A percentile compares a stretch with the other conserved stretches of the same genome.
These are phyloP conservation scores for Hebeloma cylindrosporum DNA, from an alignment of 768 basidiomycete species.

Conservation along the genomic window DNA sequence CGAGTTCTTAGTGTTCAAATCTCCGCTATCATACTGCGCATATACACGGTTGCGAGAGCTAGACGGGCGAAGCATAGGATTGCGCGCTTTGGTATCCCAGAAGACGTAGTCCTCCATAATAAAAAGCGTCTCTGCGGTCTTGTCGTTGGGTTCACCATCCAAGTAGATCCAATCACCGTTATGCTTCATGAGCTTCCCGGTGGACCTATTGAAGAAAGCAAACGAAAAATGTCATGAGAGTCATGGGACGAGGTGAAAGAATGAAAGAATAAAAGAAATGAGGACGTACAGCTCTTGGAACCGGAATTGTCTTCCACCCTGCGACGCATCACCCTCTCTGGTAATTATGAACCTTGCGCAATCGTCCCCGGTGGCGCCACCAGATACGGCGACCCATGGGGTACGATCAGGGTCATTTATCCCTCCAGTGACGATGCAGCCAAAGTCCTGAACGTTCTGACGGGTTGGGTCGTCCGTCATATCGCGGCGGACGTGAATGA, in stretches of 20 bases:
- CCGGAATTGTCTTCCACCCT: too few species aligned
- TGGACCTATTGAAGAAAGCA: not conserved
- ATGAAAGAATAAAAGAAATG: too few species aligned
- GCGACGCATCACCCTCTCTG: too few species aligned
- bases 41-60: not conserved
- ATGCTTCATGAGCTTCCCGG: conserved; percentile 3
- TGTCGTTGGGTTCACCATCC: not conserved
- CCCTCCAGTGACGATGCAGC: not conserved
- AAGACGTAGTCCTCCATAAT: conserved; percentile 2
- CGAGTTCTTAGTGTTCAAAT: conserved; percentile 1
- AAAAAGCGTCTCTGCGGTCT: conserved; percentile 1
- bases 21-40: conserved; percentile 4
- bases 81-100: not conserved
- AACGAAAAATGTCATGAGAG: not conserved
- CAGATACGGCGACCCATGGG: not conserved
- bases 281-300: too few species aligned
- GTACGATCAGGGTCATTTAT: not conserved
- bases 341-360: too few species aligned
- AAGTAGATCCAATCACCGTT: conserved; percentile 7
- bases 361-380: too few species aligned
- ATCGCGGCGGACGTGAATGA: conserved; percentile 1
- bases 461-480: conserved; percentile 1
- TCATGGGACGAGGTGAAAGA: too few species aligned
- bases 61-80: conserved; percentile 1
- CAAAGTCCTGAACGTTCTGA: conserved; percentile 2